A percentile compares a stretch with the other conserved stretches of the same genome.
phyloP scores from a whole-genome alignment of 805 yeast species.

The Sugiyamaella floridensis region DNA sequence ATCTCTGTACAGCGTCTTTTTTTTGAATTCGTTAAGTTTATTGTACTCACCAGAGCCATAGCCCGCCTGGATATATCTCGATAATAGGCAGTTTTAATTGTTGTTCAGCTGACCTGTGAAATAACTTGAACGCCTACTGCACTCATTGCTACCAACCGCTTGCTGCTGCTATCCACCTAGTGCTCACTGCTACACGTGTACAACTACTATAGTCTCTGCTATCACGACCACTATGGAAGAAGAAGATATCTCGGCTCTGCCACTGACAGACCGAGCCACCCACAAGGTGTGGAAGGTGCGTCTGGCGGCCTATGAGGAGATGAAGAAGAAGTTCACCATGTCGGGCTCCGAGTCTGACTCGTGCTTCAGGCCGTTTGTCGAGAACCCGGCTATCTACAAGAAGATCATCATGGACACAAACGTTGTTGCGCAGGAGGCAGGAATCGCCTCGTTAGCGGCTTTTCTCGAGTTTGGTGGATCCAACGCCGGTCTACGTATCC shows the following conservation, averaged over 20 bases:
- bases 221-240: conserved; percentile 7
- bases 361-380: conserved; percentile 45
- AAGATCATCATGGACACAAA: conserved; percentile 67
- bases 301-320: conserved; percentile 66
- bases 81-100: no score
- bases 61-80: no score
- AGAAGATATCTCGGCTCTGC: conserved; percentile 34
- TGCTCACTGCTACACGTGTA: neutral
- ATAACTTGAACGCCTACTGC: no score
- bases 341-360: conserved; percentile 52
- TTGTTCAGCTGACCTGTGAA: no score
- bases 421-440: conserved; percentile 88
- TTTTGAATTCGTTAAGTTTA: no score
- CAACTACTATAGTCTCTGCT: neutral
- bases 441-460: conserved; percentile 48
- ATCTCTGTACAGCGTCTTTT: no score
- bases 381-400: conserved; percentile 49
- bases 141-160: no score
- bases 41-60: no score
- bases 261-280: conserved; percentile 57
- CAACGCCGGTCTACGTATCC: conserved; percentile 32
- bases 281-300: conserved; percentile 89
- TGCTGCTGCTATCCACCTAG: neutral
- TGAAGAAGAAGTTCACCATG: conserved; percentile 43
- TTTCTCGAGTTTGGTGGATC: conserved; percentile 54